phyloP scores from a whole-genome alignment of 148 eudicot species.

The Linanthus parryae region DNA sequence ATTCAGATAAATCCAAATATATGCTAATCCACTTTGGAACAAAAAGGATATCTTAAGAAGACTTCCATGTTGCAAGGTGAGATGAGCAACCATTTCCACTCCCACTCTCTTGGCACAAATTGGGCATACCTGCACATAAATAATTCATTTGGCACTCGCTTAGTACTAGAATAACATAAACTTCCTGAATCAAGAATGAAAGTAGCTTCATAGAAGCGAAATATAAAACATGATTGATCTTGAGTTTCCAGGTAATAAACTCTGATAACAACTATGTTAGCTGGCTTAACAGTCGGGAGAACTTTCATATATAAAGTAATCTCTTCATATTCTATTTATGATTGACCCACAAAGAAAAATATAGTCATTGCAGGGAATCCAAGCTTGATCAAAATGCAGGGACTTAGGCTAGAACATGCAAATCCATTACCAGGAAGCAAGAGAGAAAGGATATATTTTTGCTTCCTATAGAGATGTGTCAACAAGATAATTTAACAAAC shows the following conservation, averaged over 20 bases:
- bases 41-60: conserved; percentile 91
- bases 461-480: no score
- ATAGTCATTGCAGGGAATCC: no score
- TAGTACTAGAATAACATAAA: background rate
- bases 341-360: no score
- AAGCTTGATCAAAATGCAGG: no score
- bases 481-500: no score
- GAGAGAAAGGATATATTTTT: no score
- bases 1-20: no score
- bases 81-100: conserved; percentile 74
- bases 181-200: no score
- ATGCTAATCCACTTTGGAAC: no score
- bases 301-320: background rate
- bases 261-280: background rate
- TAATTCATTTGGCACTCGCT: conserved; percentile 2
- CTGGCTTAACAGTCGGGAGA: background rate
- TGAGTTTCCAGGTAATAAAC: background rate
- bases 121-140: conserved; percentile 70
- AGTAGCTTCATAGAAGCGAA: background rate
- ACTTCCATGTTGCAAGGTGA: conserved; percentile 78
- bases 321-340: background rate
- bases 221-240: background rate
- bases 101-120: conserved; percentile 82
- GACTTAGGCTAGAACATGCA: no score
- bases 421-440: no score